These are phyloP conservation scores for Skeletonema grethae DNA, from an alignment of 108 stramenopile genomes.

Conservation along the genomic window DNA sequence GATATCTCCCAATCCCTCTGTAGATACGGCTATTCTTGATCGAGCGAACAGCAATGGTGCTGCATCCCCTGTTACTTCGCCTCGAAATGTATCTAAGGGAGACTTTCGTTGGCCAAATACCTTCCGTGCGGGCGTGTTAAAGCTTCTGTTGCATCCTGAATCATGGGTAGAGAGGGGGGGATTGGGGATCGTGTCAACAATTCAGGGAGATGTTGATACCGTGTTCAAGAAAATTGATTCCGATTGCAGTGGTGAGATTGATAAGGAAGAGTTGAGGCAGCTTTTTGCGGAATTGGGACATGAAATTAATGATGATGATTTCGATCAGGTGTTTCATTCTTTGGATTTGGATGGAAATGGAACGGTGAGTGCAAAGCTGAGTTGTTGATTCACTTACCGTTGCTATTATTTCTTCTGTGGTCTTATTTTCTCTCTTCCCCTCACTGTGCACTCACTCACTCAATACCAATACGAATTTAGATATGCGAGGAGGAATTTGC, in stretches of 20 bases:
- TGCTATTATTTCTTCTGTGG: background rate
- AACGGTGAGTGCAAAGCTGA: conserved; percentile 39
- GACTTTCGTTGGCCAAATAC: conserved; percentile 45
- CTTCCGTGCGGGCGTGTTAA: conserved; percentile 78
- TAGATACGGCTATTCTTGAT: no score
- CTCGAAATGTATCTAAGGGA: no score
- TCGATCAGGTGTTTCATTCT: conserved; percentile 58
- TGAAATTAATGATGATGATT: conserved; percentile 48
- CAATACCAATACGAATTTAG: conserved; percentile 15
- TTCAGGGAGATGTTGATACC: conserved; percentile 72
- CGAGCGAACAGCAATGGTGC: no score
- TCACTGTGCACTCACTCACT: background rate
- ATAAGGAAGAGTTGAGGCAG: conserved; percentile 66
- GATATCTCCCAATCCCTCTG: no score
- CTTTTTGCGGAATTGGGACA: conserved; percentile 65
- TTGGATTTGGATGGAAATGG: conserved; percentile 73
- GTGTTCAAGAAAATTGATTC: conserved; percentile 70
- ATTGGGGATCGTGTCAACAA: conserved; percentile 73
- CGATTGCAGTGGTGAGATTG: conserved; percentile 68
- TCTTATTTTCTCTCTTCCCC: background rate
- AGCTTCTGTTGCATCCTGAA: conserved; percentile 63
- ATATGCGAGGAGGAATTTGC: conserved; percentile 69
- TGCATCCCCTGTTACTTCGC: no score
- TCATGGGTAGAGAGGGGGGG: conserved; percentile 74
- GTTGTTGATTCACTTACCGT: background rate